Base-by-base conservation (phyloP, 139 green algal genomes). In the Chlamydomonas sp. region DNA sequence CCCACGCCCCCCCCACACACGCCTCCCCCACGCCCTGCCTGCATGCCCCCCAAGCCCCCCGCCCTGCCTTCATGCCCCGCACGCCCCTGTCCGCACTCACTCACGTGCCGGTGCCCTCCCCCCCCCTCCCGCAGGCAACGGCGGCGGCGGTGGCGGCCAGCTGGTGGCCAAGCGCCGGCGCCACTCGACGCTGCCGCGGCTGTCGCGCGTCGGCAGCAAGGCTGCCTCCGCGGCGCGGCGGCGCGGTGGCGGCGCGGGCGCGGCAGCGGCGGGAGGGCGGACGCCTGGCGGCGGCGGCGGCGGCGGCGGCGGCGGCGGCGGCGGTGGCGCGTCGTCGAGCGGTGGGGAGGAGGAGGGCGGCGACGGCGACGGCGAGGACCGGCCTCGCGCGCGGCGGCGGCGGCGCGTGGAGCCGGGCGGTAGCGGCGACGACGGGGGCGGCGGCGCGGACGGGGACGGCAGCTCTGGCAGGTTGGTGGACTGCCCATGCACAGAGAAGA, bases 401-500 rank as follows among this genome's bases (percentile, higher is more conserved):
- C 6, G 6, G 24, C 6, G 26, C 16, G 26, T 36, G 10, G 26
- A 16, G 50, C 28, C 24, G 37, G 16, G 29, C 30, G 49, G 65
- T 8, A 35, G 59, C 26, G 43, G 43, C 13, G 13, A 1, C 2
- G 65, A 10, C n/a, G 64, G 20, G 1, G 62, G 35, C 28, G 77
- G 39, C 24, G 72, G 71, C 28, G n/a, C n/a, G n/a, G n/a, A n/a
- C n/a, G n/a, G n/a, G n/a, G 81, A 86, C 60, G 83, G 88, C 2
- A 71, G 77, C 33, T 93, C 90, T 76, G 81, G 90, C 65, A 62
- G 62, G 22, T 35, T 91, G 8, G 79, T 83, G 1, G 74, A 59
- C 5, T 47, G 31, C n/a, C 39, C 71, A 24, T 67, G 47, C 26
- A 20, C 24, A 26, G 30, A 64, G 24, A 57, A 57, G 16, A 57